Base-by-base conservation (phyloP, 1,139 yeast species). In the Geotrichum fermentans region DNA sequence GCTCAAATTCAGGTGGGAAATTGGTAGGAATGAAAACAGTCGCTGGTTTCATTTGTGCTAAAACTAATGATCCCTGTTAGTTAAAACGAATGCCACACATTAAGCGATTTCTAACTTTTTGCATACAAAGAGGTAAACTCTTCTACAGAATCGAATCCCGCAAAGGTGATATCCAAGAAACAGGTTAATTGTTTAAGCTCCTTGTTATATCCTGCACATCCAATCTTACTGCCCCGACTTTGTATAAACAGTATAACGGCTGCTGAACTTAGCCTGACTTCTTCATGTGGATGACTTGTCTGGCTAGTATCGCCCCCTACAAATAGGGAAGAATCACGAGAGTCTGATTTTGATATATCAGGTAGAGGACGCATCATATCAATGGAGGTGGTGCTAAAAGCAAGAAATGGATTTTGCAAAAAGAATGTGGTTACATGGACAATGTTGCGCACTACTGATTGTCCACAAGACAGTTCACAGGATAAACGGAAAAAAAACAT, bases 131-230 rank as follows among this genome's bases (percentile, higher is more conserved):
- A 33, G 6, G 18, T 33, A 20, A 51, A 42, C 30, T 47, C 51
- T 8, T 29, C 18, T 22, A 18, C n/a, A 13, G 29, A 20, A 22
- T 41, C 47, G 22, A 29, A 37, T 14, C 43, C 43, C 8, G 36
- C 36, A 22, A 38, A 26, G 3, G 37, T 30, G 10, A 41, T 36
- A 21, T 51, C 53, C 8, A 45, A 26, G 20, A 40, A 51, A 38
- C 50, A 51, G 1, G 41, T 24, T 21, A 51, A 28, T 32, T 42
- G 44, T 26, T 28, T 28, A 5, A 39, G 40, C 13, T 38, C 39
- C 14, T 45, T 40, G 18, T 20, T 22, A 20, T 34, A 47, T 8
- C 37, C 47, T 8, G 50, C 42, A 32, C 51, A 51, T 10, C 53
- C 53, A 13, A 47, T 16, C 11, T 40, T 41, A 16, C 20, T 22